Evolutionary conservation across 139 green algal genomes (phyloP).

Genomic region (Ulvella scutata): DNA sequence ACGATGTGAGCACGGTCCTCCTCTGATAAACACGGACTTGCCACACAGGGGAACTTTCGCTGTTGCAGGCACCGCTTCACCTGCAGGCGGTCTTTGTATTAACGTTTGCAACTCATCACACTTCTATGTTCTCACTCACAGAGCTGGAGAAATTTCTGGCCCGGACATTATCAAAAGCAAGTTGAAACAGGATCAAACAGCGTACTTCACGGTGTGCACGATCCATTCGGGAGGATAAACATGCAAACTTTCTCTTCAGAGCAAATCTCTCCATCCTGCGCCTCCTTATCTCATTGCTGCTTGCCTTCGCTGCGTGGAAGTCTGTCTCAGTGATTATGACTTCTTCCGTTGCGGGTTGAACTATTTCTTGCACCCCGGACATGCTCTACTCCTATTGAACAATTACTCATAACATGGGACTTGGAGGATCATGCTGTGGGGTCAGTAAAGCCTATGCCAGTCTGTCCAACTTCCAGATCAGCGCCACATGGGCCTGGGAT

Average conservation of each 20-base stretch:
- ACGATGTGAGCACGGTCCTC: background rate
- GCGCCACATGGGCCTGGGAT: no score
- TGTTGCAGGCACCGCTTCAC: background rate
- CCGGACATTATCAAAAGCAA: background rate
- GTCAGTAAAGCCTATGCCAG: no score
- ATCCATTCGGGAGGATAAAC: background rate
- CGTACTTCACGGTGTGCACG: background rate
- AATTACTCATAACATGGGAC: no score
- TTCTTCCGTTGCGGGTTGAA: no score
- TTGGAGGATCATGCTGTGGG: no score
- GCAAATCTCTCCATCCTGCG: slow-evolving; percentile 1
- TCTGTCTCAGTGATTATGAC: no score
- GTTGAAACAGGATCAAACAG: background rate
- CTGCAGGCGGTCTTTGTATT: background rate
- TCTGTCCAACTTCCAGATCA: no score
- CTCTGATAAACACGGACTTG: background rate
- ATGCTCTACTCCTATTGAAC: no score
- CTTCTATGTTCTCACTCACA: background rate
- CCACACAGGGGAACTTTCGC: background rate
- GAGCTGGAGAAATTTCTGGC: background rate
- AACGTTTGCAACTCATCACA: background rate
- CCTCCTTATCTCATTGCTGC: no score
- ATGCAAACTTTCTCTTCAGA: background rate
- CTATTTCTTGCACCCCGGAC: no score
- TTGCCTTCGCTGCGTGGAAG: no score